phyloP scores from a whole-genome alignment of 257 asterid genomes.

The Marsdenia floribunda region DNA sequence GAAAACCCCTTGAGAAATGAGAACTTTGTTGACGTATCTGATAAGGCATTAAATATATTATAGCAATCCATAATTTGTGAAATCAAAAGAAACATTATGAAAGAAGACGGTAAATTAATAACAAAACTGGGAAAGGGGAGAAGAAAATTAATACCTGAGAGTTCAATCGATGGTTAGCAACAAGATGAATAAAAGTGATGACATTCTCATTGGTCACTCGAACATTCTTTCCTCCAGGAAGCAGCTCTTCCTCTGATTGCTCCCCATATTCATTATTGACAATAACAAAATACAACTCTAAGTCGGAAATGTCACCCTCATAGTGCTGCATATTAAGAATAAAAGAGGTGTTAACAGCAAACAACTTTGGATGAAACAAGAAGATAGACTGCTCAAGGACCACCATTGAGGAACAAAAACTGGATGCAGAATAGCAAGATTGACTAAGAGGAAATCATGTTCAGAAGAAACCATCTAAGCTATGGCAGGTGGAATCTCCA shows the following conservation, averaged over 20 bases:
- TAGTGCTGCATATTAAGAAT: constrained; percentile 60
- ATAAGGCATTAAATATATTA: constrained; percentile 15
- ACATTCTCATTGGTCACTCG: constrained; percentile 91
- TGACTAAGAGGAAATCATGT: not conserved
- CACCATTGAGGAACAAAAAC: not conserved
- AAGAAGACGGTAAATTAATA: not conserved
- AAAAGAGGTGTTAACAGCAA: not conserved
- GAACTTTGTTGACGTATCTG: constrained; percentile 97
- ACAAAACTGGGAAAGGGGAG: not conserved
- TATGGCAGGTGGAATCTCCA: not conserved
- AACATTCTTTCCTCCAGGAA: constrained; percentile 73
- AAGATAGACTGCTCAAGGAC: not conserved
- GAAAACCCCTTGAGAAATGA: constrained; percentile 91
- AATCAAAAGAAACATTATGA: not conserved
- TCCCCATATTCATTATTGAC: constrained; percentile 91
- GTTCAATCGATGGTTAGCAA: constrained; percentile 92
- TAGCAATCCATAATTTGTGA: not conserved
- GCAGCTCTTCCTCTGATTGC: constrained; percentile 91
- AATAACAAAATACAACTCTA: constrained; percentile 87
- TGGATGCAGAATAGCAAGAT: not conserved
- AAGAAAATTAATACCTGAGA: constrained; percentile 50
- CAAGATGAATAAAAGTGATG: constrained; percentile 86
- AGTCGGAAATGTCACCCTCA: constrained; percentile 61
- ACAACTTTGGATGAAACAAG: not conserved
- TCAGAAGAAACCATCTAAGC: not conserved